Evolutionary conservation across 345 rosid genomes (phyloP), one percentile per base, ranked within the genome.

Genomic region (Acer yangbiense): DNA sequence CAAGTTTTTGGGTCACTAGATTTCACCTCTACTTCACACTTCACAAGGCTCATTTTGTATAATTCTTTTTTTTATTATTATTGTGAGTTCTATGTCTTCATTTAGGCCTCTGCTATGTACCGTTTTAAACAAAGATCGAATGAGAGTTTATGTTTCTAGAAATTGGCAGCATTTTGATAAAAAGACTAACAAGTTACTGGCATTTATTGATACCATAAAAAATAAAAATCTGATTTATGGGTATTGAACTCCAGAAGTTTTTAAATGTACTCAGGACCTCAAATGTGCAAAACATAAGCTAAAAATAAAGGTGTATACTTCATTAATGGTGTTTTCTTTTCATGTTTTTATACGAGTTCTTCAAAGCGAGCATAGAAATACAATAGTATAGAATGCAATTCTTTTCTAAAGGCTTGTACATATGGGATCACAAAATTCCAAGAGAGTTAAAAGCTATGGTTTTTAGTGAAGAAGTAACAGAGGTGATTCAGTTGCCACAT

Each of bases 381-480:
- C 76, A 43, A 3, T 46, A 11, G 35, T 39, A 35, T 35, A 21
- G 52, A 60, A 32, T 35, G 17, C 72, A 39, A 64, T 66, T 68
- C n/a, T 44, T 48, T 50, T 60, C 44, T 57, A 43, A 64, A 2
- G 9, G 43, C 39, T 63, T 76, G 57, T 72, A 50, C 44, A n/a
- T 32, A 39, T 74, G 81, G 72, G 62, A 69, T 63, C 69, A 68
- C 79, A 75, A 72, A 79, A 84, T 78, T 75, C 63, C 74, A 72
- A 12, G 43, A 35, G 8, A 60, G 64, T 60, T 60, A 13, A 27
- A 27, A 76, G 60, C 17, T 54, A 71, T 60, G 68, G 62, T 76
- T 67, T 61, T 0, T n/a, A 35, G 55, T 62, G 74, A 76, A 82
- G 44, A 17, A 5, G 44, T 48, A 61, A 50, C 23, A 48, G 43